Conservation (phyloP, 805 yeast genomes). For the Brettanomyces naardenensis region DNA sequence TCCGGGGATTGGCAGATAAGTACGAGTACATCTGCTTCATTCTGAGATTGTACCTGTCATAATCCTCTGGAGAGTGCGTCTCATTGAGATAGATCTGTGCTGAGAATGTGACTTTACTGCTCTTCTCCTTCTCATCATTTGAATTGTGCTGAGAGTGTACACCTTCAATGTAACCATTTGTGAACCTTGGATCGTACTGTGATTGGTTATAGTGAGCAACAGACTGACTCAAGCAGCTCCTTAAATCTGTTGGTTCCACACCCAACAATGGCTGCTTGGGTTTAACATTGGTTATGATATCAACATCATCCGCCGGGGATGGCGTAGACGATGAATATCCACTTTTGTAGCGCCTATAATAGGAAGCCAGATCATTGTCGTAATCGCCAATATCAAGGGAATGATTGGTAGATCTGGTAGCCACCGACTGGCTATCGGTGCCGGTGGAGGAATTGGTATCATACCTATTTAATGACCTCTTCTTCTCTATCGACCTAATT, state of each 20-base stretch:
- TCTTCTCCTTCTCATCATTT: background rate
- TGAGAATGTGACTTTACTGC: constrained; percentile 34
- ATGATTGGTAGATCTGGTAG: constrained; percentile 9
- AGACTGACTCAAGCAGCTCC: constrained; percentile 2
- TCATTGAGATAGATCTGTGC: constrained; percentile 40
- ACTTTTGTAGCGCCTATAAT: constrained; percentile 14
- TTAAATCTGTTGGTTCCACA: constrained; percentile 5
- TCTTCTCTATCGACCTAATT: constrained; percentile 29
- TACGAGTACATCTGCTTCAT: constrained; percentile 41
- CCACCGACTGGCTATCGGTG: too few species aligned
- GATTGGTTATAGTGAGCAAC: background rate
- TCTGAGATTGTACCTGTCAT: constrained; percentile 45
- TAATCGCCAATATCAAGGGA: constrained; percentile 17
- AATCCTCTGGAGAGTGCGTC: constrained; percentile 43
- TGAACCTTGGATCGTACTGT: constrained; percentile 2
- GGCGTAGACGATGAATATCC: too few species aligned
- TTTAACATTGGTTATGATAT: background rate
- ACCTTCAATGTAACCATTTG: background rate
- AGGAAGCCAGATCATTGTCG: constrained; percentile 13
- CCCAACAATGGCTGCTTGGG: background rate
- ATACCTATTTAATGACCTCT: constrained; percentile 27
- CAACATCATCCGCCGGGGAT: too few species aligned
- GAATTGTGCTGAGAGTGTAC: background rate
- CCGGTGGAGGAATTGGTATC: too few species aligned
- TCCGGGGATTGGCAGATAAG: constrained; percentile 36